Conservation (phyloP, 2,329 filamentous ascomycete genomes). For the Xylariaceae sp. region DNA sequence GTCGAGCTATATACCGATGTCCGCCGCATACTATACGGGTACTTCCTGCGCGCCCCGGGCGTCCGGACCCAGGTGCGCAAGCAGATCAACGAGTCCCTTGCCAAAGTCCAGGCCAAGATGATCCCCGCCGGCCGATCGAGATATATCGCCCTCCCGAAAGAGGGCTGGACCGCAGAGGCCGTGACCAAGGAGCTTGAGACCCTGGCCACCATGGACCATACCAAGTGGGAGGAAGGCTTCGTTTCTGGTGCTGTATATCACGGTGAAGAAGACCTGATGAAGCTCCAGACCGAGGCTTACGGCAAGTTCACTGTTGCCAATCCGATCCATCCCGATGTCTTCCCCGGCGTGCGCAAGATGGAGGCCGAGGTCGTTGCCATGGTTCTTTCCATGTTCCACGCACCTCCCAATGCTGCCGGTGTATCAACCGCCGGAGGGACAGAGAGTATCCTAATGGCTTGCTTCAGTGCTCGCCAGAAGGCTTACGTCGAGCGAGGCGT, state of each 20-base stretch:
- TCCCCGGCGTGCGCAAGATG: constrained; percentile 98
- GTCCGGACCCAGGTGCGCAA: constrained; percentile 82
- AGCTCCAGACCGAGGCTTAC: constrained; percentile 88
- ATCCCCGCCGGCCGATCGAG: constrained; percentile 69
- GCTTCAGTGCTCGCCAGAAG: constrained; percentile 84
- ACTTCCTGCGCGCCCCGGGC: constrained; percentile 81
- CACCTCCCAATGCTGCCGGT: constrained; percentile 77
- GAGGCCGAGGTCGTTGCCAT: constrained; percentile 97
- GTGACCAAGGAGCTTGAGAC: constrained; percentile 75
- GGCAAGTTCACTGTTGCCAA: constrained; percentile 93
- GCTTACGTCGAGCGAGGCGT: constrained; percentile 80
- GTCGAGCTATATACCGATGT: constrained; percentile 68
- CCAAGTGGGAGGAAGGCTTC: constrained; percentile 91
- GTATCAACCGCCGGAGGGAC: constrained; percentile 91
- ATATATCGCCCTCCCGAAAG: constrained; percentile 72
- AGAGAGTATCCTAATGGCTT: constrained; percentile 95
- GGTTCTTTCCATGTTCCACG: constrained; percentile 87
- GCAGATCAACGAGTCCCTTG: constrained; percentile 74
- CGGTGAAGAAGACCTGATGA: constrained; percentile 75
- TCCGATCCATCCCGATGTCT: constrained; percentile 96
- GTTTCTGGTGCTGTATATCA: constrained; percentile 97
- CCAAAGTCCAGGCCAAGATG: constrained; percentile 79
- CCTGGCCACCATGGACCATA: constrained; percentile 84
- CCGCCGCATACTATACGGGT: constrained; percentile 72
- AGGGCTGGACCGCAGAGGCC: constrained; percentile 77